Base-by-base conservation (phyloP, 176 grass and related monocot genomes). In the Triticum monococcum region DNA sequence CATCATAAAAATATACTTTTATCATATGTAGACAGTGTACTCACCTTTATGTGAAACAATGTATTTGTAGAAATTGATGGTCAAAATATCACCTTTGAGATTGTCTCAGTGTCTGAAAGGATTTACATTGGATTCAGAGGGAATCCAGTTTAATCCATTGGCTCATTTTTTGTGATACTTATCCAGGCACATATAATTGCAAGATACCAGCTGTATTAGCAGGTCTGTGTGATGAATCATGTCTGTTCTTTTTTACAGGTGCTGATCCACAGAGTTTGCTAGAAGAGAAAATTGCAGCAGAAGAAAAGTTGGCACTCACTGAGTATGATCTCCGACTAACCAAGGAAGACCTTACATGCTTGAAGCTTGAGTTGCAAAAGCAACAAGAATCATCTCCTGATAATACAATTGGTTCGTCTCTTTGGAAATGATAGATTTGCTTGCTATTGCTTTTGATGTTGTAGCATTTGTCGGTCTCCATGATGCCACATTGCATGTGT, bases 301-400 rank as follows among this genome's bases (percentile, higher is more conserved):
- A 95, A 89, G 86, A 93, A 79, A 98, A 96, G 67, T 87, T 98
- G 36, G 88, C 90, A 5, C 85, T 98, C 32, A 28, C 82, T 30
- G 91, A 98, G 36, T 98, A 98, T 86, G 96, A 96, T 88, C 93
- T 98, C 56, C 88, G 96, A 62, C 90, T 98, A 76, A 92, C 91
- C 68, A 89, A 92, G 86, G 96, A 98, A 87, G 93, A 98, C 68
- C 83, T 96, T 81, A 85, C 93, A 33, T 88, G 87, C 54, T 81
- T 98, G 79, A 91, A 90, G 81, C 72, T 88, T 87, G 92, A 98
- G 38, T 92, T 98, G 52, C 88, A 92, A 84, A 98, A 92, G 41
- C 84, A 90, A 73, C 92, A 91, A 64, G 88, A 94, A 84, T 84
- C 75, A 37, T 86, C 57, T 66, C 79, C 79, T 81, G 90, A 96